phyloP scores from a whole-genome alignment of 257 asterid genomes.

The Nyctanthes arbortristis region DNA sequence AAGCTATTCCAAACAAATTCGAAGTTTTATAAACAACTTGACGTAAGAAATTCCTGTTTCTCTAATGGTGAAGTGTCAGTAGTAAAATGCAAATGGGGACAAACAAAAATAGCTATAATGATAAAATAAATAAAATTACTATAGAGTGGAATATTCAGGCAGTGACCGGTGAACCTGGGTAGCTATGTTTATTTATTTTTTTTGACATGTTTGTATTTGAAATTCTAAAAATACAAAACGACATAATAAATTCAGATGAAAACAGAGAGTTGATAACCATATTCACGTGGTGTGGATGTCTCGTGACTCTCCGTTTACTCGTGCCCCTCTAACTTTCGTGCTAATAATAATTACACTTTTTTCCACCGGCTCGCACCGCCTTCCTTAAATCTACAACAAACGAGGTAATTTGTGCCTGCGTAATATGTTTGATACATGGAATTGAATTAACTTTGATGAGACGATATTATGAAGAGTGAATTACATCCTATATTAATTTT shows the following conservation, averaged over 20 bases:
- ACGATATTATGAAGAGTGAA: no score
- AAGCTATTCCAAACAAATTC: no score
- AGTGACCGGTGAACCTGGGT: background rate
- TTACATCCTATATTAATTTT: no score
- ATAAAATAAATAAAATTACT: no score
- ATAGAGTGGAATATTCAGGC: slow-evolving; percentile 16
- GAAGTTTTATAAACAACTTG: no score
- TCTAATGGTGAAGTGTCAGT: no score
- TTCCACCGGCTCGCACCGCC: background rate
- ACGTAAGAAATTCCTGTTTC: no score
- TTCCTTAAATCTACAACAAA: background rate
- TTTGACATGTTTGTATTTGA: slow-evolving; percentile 25
- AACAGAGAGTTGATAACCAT: background rate
- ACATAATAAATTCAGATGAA: slow-evolving; percentile 19
- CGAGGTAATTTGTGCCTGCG: no score
- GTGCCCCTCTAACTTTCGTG: no score
- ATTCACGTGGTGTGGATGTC: slow-evolving; percentile 34
- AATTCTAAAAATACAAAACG: slow-evolving; percentile 7
- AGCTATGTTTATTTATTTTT: no score
- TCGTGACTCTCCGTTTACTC: slow-evolving; percentile 11
- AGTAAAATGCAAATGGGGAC: background rate
- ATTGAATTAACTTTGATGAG: no score
- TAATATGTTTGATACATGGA: no score
- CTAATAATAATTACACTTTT: background rate
- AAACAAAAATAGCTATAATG: background rate